Percentiles rank a stretch among this genome's conserved stretches.
Evolutionary conservation across 306 rosid genomes (phyloP).

Genomic region (Quillaja saponaria): DNA sequence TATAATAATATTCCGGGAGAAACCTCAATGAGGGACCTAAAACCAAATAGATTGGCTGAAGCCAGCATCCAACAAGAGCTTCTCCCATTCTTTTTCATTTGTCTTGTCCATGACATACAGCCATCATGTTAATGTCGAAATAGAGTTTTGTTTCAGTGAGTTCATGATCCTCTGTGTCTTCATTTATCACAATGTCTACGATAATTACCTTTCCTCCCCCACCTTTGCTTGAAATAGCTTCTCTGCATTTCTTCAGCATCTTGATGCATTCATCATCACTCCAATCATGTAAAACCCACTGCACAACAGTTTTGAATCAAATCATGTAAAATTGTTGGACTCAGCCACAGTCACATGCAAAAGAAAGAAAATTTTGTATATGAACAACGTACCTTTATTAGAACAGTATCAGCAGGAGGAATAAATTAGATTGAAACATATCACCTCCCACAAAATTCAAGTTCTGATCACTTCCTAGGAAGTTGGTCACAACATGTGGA

Average conservation of each 20-base stretch:
- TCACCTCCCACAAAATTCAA: slow-evolving; percentile 39
- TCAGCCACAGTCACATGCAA: too few species aligned
- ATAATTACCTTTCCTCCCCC: slow-evolving; percentile 31
- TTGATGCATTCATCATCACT: slow-evolving; percentile 37
- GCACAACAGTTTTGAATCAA: not conserved
- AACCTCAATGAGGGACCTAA: slow-evolving; percentile 42
- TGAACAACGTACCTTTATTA: slow-evolving; percentile 24
- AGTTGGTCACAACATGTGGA: slow-evolving; percentile 32
- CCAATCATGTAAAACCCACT: slow-evolving; percentile 26
- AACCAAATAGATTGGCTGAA: slow-evolving; percentile 31
- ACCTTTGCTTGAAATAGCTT: slow-evolving; percentile 27
- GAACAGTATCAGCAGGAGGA: slow-evolving; percentile 34
- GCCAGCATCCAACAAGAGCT: slow-evolving; percentile 40
- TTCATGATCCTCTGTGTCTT: slow-evolving; percentile 18
- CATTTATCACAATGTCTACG: slow-evolving; percentile 37
- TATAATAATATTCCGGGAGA: slow-evolving; percentile 14
- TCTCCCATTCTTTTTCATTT: slow-evolving; percentile 39
- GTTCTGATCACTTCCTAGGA: slow-evolving; percentile 12
- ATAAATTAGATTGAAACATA: slow-evolving; percentile 27
- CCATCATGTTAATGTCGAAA: slow-evolving; percentile 40
- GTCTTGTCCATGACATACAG: slow-evolving; percentile 28
- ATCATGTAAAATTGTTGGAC: too few species aligned
- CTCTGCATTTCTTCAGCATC: slow-evolving; percentile 34
- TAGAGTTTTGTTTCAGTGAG: slow-evolving; percentile 26
- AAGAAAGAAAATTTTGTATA: too few species aligned